phyloP scores from a whole-genome alignment of 352 stramenopile genomes.

The Phytopythium kandeliae region DNA sequence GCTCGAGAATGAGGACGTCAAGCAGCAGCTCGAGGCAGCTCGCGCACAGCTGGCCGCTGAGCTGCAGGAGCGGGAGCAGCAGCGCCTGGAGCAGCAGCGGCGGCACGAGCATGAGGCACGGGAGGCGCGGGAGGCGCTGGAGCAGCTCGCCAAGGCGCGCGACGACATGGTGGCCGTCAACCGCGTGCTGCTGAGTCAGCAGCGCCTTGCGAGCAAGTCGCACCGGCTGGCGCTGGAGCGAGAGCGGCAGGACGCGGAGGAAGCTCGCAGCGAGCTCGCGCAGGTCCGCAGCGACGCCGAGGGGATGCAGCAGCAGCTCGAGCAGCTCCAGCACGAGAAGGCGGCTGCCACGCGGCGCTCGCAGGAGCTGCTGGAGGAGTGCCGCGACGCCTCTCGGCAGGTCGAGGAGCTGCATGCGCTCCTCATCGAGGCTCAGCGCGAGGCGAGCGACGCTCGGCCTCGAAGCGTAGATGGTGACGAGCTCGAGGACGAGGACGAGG shows the following conservation, averaged over 20 bases:
- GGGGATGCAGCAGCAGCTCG: constrained; percentile 17
- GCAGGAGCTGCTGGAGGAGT: constrained; percentile 46
- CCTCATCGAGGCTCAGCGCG: constrained; percentile 25
- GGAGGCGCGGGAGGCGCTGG: constrained; percentile 14
- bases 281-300: constrained; percentile 11
- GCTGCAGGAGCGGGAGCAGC: constrained; percentile 4
- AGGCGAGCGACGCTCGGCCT: constrained; percentile 7
- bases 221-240: constrained; percentile 3
- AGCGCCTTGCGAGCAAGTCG: constrained; percentile 7
- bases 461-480: background rate
- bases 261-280: constrained; percentile 5
- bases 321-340: constrained; percentile 33
- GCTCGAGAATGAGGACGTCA: constrained; percentile 23
- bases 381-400: constrained; percentile 38
- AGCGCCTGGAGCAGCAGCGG: constrained; percentile 12
- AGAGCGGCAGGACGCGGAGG: constrained; percentile 12
- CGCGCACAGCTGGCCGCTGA: constrained; percentile 4
- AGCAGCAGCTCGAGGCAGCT: constrained; percentile 18
- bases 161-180: constrained; percentile 37
- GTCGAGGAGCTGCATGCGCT: constrained; percentile 50
- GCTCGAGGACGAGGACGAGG: background rate
- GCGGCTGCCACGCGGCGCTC: constrained; percentile 31
- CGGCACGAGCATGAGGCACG: constrained; percentile 10
- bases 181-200: constrained; percentile 25
- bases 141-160: constrained; percentile 17